These are phyloP conservation scores for Neurospora tetraspora DNA, from an alignment of 495 filamentous ascomycete species.

Conservation along the genomic window DNA sequence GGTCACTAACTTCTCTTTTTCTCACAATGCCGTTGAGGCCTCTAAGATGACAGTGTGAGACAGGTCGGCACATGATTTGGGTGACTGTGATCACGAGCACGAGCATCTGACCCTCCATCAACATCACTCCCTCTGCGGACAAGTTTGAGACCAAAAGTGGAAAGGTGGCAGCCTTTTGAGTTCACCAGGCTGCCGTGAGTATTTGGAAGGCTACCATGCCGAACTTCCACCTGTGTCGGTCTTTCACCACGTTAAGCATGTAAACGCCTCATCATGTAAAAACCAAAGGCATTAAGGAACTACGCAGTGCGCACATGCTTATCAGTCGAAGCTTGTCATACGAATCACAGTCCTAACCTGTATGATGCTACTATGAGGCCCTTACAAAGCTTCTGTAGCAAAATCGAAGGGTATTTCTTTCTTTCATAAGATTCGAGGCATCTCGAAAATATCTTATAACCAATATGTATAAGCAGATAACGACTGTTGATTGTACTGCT, in stretches of 20 bases:
- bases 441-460: neutral
- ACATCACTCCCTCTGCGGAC: neutral
- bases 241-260: no score
- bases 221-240: neutral
- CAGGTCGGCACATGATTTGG: constrained; percentile 16
- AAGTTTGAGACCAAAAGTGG: neutral
- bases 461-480: neutral
- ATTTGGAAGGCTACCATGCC: neutral
- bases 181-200: neutral
- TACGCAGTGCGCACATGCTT: neutral
- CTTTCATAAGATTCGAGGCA: neutral
- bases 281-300: neutral
- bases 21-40: neutral
- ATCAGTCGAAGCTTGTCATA: neutral
- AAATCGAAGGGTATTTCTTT: no score
- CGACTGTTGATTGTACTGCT: neutral
- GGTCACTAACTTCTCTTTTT: neutral
- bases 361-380: neutral
- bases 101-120: neutral
- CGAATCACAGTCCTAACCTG: neutral
- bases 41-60: constrained; percentile 7
- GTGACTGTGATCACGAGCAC: neutral
- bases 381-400: neutral
- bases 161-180: neutral
- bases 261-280: neutral